phyloP scores from a whole-genome alignment of 768 basidiomycete genomes.

The Sporobolomyces pararoseus region DNA sequence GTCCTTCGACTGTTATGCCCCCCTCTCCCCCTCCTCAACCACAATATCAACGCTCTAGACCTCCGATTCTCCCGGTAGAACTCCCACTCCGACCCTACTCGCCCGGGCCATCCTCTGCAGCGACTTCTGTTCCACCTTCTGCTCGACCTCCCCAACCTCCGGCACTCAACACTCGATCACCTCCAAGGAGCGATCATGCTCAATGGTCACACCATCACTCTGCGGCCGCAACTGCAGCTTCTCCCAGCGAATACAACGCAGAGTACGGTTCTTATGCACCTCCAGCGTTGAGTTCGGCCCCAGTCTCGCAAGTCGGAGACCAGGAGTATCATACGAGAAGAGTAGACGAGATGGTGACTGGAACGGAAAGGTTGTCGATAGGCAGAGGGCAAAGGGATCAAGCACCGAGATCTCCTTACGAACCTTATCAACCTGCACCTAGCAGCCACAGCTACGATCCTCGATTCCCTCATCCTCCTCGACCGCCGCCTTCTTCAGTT shows the following conservation, averaged over 20 bases:
- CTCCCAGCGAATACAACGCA: slow-evolving; percentile 14
- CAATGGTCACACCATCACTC: neutral
- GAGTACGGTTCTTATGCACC: slow-evolving; percentile 27
- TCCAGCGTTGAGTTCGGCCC: neutral
- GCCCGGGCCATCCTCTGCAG: neutral
- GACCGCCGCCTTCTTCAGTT: slow-evolving; percentile 1
- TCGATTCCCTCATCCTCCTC: neutral
- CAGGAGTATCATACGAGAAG: neutral
- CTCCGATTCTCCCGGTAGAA: neutral
- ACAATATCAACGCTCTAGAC: neutral
- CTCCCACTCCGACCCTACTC: slow-evolving; percentile 1
- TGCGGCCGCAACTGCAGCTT: neutral
- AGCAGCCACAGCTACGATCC: too few relatives aligned
- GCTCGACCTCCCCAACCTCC: neutral
- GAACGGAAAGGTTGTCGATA: neutral
- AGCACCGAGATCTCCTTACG: neutral
- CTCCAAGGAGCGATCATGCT: neutral
- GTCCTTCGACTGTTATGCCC: slow-evolving; percentile 2
- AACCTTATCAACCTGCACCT: slow-evolving; percentile 1
- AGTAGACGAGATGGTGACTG: neutral
- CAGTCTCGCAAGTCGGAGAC: neutral
- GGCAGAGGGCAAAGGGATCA: neutral
- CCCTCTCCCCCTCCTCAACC: slow-evolving; percentile 17
- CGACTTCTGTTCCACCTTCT: neutral
- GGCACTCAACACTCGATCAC: neutral